Evolutionary conservation across 2,329 filamentous ascomycete species (phyloP).

Genomic region (Hortaea werneckii): DNA sequence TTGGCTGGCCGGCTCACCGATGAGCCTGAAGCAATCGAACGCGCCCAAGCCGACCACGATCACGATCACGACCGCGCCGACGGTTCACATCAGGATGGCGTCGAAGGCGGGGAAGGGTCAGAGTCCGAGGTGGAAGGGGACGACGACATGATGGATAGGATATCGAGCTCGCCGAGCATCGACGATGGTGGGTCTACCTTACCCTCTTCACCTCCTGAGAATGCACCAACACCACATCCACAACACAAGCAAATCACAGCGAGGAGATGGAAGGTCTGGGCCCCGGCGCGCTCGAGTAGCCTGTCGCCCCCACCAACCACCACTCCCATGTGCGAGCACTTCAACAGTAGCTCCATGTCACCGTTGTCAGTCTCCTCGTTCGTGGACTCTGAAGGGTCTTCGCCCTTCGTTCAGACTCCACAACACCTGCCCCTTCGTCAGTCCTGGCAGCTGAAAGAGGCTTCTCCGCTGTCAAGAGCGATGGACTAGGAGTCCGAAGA

Average conservation of each 20-base stretch:
- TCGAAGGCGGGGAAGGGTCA: conserved; percentile 52
- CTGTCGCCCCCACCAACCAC: conserved; percentile 25
- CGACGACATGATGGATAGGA: conserved; percentile 96
- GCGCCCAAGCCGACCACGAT: conserved; percentile 44
- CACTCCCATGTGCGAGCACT: conserved; percentile 19
- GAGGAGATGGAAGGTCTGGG: conserved; percentile 21
- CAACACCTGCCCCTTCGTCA: conserved; percentile 26
- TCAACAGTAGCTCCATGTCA: conserved; percentile 19
- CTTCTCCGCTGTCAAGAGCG: conserved; percentile 11
- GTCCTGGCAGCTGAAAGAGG: conserved; percentile 11
- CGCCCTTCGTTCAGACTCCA: conserved; percentile 34
- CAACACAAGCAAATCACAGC: conserved; percentile 1
- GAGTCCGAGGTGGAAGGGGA: conserved; percentile 64
- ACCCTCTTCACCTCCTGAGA: conserved; percentile 12
- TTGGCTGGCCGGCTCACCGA: conserved; percentile 29
- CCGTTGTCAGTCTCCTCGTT: background rate
- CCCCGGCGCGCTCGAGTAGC: conserved; percentile 32
- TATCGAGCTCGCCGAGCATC: conserved; percentile 96
- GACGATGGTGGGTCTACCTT: conserved; percentile 83
- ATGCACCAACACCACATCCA: background rate
- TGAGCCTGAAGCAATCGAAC: conserved; percentile 29
- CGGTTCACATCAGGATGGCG: conserved; percentile 24
- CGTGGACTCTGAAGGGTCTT: conserved; percentile 24
- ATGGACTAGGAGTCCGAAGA: conserved; percentile 8
- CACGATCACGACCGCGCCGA: conserved; percentile 39